Conservation (phyloP, 2,329 filamentous ascomycete species). For the Pseudogymnoascus destructans region DNA sequence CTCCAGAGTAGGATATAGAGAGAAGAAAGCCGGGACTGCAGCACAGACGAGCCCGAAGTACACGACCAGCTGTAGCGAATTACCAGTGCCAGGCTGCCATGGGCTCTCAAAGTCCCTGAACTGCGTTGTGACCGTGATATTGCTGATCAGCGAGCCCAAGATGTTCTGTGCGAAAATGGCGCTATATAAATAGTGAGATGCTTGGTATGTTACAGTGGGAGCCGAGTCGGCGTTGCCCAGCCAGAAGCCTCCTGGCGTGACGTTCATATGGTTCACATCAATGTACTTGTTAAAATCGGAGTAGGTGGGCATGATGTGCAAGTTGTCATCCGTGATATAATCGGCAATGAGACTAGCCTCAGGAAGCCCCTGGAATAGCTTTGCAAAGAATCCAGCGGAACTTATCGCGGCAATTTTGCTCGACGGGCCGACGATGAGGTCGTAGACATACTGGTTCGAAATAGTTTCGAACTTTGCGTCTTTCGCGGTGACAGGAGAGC, state of each 20-base stretch:
- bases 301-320: conserved; percentile 43
- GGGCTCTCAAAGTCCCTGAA: conserved; percentile 67
- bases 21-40: conserved; percentile 74
- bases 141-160: conserved; percentile 51
- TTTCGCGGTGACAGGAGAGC: conserved; percentile 35
- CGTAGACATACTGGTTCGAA: conserved; percentile 15
- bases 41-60: conserved; percentile 72
- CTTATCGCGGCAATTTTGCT: conserved; percentile 24
- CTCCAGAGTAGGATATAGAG: conserved; percentile 79
- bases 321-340: conserved; percentile 11
- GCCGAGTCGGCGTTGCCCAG: conserved; percentile 46
- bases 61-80: conserved; percentile 64
- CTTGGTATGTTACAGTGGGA: conserved; percentile 60
- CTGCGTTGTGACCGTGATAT: conserved; percentile 55
- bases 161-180: conserved; percentile 51
- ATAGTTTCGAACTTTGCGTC: conserved; percentile 30
- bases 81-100: conserved; percentile 53
- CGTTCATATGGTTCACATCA: conserved; percentile 45
- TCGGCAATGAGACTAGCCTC: conserved; percentile 13
- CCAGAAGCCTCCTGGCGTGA: conserved; percentile 72
- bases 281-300: conserved; percentile 58
- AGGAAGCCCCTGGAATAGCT: conserved; percentile 18
- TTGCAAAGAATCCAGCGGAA: conserved; percentile 15
- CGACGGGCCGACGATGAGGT: conserved; percentile 32
- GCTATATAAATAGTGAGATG: conserved; percentile 42